phyloP scores from a whole-genome alignment of 148 eudicot genomes.

The Dianthus caryophyllus region DNA sequence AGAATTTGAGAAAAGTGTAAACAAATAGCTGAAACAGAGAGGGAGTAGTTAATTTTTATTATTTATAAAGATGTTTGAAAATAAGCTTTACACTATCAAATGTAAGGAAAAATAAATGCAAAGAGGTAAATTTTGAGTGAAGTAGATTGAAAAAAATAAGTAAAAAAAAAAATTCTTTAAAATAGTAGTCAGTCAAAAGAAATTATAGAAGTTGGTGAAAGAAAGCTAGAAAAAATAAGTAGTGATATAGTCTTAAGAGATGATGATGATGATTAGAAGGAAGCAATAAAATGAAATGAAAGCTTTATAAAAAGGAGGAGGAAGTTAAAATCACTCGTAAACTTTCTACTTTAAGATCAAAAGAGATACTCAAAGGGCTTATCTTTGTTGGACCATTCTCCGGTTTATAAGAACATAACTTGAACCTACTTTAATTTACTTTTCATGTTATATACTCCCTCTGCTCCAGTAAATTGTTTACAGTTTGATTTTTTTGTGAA shows the following conservation, averaged over 20 bases:
- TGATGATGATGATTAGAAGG: conserved; percentile 21
- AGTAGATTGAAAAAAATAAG: background rate
- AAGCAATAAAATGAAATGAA: conserved; percentile 17
- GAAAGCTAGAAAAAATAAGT: conserved; percentile 19
- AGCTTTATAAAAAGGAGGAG: conserved; percentile 33
- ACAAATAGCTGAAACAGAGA: too few species aligned
- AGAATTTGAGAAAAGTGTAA: too few species aligned
- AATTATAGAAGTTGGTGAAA: conserved; percentile 29
- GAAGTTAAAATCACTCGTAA: conserved; percentile 21
- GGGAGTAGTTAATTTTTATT: too few species aligned
- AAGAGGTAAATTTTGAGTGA: background rate
- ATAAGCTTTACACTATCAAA: background rate
- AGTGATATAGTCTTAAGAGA: conserved; percentile 18
- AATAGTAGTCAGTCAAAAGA: conserved; percentile 33
- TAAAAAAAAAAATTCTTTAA: background rate
- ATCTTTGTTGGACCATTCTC: conserved; percentile 34
- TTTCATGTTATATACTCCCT: conserved; percentile 25
- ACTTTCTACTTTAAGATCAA: conserved; percentile 31
- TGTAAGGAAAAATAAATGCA: background rate
- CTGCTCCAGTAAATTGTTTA: too few species aligned
- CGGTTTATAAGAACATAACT: conserved; percentile 18
- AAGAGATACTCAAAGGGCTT: conserved; percentile 37
- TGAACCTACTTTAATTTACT: conserved; percentile 30
- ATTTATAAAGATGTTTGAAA: too few species aligned
- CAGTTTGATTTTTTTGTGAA: too few species aligned